These are phyloP conservation scores for Fonsecaea monophora DNA, from an alignment of 2,329 filamentous ascomycete genomes.

Conservation along the genomic window DNA sequence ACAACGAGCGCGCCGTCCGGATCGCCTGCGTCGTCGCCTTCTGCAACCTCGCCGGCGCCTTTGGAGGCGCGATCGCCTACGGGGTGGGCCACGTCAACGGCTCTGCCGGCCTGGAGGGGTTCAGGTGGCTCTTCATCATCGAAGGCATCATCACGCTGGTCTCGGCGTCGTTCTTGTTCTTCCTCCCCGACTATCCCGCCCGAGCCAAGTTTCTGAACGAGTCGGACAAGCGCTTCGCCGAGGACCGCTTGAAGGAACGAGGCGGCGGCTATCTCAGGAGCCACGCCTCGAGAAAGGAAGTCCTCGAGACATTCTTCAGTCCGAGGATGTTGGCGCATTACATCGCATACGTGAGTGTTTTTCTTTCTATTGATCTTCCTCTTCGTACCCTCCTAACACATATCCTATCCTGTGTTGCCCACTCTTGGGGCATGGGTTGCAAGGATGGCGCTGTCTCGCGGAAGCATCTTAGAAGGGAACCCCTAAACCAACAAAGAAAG, in stretches of 20 bases:
- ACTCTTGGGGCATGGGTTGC: neutral
- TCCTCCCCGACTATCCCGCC: constrained; percentile 52
- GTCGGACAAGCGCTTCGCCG: constrained; percentile 54
- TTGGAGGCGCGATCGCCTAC: constrained; percentile 55
- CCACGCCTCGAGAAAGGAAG: constrained; percentile 32
- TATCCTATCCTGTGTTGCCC: neutral
- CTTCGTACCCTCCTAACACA: neutral
- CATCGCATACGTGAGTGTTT: constrained; percentile 34
- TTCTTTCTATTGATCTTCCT: neutral
- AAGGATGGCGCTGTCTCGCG: neutral
- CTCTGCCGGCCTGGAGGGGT: constrained; percentile 47
- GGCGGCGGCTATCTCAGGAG: constrained; percentile 43
- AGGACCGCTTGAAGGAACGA: constrained; percentile 52
- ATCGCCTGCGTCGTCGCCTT: constrained; percentile 63
- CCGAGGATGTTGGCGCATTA: constrained; percentile 38
- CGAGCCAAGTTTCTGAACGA: constrained; percentile 53
- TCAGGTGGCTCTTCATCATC: constrained; percentile 47
- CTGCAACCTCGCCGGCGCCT: constrained; percentile 61
- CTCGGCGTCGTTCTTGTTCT: constrained; percentile 49
- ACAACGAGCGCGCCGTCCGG: constrained; percentile 63
- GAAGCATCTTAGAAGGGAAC: neutral
- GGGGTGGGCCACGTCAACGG: constrained; percentile 50
- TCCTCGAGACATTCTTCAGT: constrained; percentile 30
- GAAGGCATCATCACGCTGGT: constrained; percentile 46
- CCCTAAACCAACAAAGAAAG: too few relatives aligned